Base-by-base conservation (phyloP, 345 rosid genomes). In the Populus nigra region DNA sequence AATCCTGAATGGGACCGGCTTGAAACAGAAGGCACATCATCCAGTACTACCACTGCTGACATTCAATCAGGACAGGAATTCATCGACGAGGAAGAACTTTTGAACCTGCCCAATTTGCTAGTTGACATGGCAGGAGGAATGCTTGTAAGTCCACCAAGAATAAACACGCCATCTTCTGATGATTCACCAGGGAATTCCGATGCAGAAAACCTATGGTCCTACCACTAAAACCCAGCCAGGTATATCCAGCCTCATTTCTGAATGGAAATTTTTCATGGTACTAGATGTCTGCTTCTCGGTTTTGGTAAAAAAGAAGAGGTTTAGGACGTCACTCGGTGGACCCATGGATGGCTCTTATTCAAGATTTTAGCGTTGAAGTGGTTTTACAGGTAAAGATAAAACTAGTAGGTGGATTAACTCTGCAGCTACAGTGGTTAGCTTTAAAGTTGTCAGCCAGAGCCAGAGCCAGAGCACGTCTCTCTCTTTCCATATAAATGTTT, bases 51-150 rank as follows among this genome's bases (percentile, higher is more conserved):
- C 36, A 55, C 38, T 8, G n/a, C 55, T 23, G 13, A 4, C 16
- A 63, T 31, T 13, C 76, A 45, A 27, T 45, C 68, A 5, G 73
- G 73, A 18, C 76, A 78, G 50, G 86, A 85, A 36, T 89, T 85
- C 70, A 72, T 86, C 55, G 97, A 92, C 76, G 91, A 83, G 77
- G 91, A 92, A 53, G 90, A 36, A 66, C 72, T 92, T 57, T 66
- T 90, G 38, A 78, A 92, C 80, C 79, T 90, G 84, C 97, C 97
- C 43, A 87, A 62, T 83, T 83, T 90, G 84, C 75, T 90, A 65
- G 87, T 84, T 82, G 91, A 87, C 41, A 90, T 92, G 97, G 97
- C 97, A 0, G 94, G 78, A 39, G 97, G 90, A 35, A 90, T 92
- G 94, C 77, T 92, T 8, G 79, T 92, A 72, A 92, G 90, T 75